Evolutionary conservation across 2,329 filamentous ascomycete species (phyloP).

Genomic region (Pseudopithomyces maydicus): DNA sequence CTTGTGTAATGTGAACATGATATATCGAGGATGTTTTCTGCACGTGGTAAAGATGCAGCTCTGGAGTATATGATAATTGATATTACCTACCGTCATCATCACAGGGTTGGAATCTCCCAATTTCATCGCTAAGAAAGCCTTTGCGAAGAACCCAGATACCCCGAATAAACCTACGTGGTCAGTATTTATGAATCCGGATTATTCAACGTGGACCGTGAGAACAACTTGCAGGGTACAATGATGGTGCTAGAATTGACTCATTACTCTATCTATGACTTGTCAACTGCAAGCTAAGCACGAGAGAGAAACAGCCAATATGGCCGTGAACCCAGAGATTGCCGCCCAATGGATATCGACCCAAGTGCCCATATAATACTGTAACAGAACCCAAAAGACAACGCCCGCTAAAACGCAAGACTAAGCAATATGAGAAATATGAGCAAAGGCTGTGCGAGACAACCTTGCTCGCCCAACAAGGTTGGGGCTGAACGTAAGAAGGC

Average conservation of each 20-base stretch:
- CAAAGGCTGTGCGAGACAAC: not conserved
- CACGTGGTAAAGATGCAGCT: too few relatives aligned
- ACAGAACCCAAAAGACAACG: not conserved
- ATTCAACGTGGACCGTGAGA: too few relatives aligned
- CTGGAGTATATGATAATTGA: too few relatives aligned
- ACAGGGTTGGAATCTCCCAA: too few relatives aligned
- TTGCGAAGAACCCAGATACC: too few relatives aligned
- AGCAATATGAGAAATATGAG: not conserved
- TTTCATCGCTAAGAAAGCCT: too few relatives aligned
- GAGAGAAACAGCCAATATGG: not conserved
- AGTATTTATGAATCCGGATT: too few relatives aligned
- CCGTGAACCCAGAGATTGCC: not conserved
- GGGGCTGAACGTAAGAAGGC: not conserved
- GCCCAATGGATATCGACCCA: constrained; percentile 6
- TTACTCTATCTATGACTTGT: not conserved
- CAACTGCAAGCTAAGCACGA: not conserved
- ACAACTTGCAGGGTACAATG: not conserved
- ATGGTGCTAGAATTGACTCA: not conserved
- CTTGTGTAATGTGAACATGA: not conserved
- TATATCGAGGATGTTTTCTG: not conserved
- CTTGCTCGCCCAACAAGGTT: not conserved
- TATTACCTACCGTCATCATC: too few relatives aligned
- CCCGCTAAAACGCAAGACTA: constrained; percentile 9
- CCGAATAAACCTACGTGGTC: too few relatives aligned
- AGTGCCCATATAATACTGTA: not conserved